phyloP scores from a whole-genome alignment of 345 rosid genomes.

The Aethionema arabicum region DNA sequence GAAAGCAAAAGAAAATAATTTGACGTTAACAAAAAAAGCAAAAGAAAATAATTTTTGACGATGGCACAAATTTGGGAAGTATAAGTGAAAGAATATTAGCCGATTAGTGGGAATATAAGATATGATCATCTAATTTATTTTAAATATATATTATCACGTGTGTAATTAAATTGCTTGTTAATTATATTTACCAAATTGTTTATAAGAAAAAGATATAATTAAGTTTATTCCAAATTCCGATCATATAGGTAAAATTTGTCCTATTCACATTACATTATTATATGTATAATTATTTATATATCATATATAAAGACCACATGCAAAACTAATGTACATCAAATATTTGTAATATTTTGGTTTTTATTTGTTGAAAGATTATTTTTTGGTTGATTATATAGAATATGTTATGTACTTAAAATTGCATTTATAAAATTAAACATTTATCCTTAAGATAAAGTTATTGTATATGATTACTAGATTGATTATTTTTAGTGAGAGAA shows the following conservation, averaged over 20 bases:
- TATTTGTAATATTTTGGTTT: too few relatives aligned
- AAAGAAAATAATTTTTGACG: slow-evolving; percentile 21
- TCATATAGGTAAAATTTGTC: slow-evolving; percentile 19
- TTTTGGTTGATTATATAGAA: too few relatives aligned
- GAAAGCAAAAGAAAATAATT: too few relatives aligned
- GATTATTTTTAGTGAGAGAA: too few relatives aligned
- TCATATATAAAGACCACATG: not conserved
- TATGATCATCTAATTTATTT: slow-evolving; percentile 31
- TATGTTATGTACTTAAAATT: too few relatives aligned
- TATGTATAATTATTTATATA: not conserved
- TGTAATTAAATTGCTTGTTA: slow-evolving; percentile 19
- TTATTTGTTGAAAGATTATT: too few relatives aligned
- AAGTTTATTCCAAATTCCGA: slow-evolving; percentile 4
- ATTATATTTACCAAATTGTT: slow-evolving; percentile 17
- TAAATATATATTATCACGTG: slow-evolving; percentile 33
- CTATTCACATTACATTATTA: not conserved
- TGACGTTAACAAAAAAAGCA: not conserved
- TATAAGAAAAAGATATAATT: not conserved
- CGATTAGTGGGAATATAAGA: slow-evolving; percentile 35
- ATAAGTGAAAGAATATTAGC: slow-evolving; percentile 37
- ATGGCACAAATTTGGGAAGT: slow-evolving; percentile 32
- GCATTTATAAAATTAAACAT: too few relatives aligned
- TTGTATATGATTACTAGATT: too few relatives aligned
- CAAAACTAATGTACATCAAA: too few relatives aligned
- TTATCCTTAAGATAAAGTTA: too few relatives aligned